Base-by-base conservation (phyloP, 1,284 basidiomycete genomes). In the Lentinula novae-zelandiae region DNA sequence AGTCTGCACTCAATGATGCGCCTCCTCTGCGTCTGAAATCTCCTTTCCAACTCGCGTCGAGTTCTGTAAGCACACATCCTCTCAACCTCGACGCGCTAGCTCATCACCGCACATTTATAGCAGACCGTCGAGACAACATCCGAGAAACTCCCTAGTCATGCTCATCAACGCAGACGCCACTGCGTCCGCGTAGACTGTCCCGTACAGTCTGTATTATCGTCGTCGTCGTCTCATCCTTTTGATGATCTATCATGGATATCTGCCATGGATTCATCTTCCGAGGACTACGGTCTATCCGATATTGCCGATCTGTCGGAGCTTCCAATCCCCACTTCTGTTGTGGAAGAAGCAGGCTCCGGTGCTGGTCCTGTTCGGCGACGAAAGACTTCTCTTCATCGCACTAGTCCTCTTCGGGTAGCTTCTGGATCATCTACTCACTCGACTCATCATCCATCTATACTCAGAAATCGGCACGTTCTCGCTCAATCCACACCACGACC, bases 191-290 rank as follows among this genome's bases (percentile, higher is more conserved):
- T 34, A 33, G 62, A 63, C 12, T 63, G 64, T 50, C 64, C 64
- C 17, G 46, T 63, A 66, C 70, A 67, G 65, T 71, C 60, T 36
- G 63, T 64, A 17, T 69, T 20, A 15, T 51, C 54, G 15, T 56
- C 48, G 4, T 51, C 54, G 22, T 48, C 54, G 22, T 13, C 70
- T 48, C 77, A 78, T 58, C 64, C 71, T 22, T 86, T 87, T 66
- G 85, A 86, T 71, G 72, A 77, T 31, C 78, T 87, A 15, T 82
- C 85, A 12, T 87, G 86, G 85, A 82, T 85, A 60, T 76, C 83
- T 38, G 73, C 79, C 13, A 73, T 88, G 57, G 79, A 86, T 53
- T 64, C 71, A 48, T 63, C 79, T 0, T 73, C 77, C 46, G 73
- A 76, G 55, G 65, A 66, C 54, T 57, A 71, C 62, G 73, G 73